These are phyloP conservation scores for Kwoniella dendrophila DNA, from an alignment of 768 basidiomycete species.

Conservation along the genomic window DNA sequence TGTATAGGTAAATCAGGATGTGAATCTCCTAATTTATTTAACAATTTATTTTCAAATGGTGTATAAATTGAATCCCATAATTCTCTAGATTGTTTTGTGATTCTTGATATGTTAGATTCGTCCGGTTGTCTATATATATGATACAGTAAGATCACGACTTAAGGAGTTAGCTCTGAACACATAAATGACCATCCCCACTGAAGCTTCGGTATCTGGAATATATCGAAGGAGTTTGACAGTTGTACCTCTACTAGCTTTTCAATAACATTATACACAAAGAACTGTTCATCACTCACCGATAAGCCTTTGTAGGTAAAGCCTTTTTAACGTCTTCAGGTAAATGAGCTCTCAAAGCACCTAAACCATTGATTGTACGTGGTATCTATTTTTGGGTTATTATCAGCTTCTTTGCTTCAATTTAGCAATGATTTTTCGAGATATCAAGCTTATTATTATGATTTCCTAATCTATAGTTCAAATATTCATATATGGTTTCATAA, in stretches of 20 bases:
- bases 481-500: background rate
- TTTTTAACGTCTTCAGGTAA: slow-evolving; percentile 80
- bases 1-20: slow-evolving; percentile 85
- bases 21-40: slow-evolving; percentile 79
- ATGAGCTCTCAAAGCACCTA: slow-evolving; percentile 73
- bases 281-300: slow-evolving; percentile 61
- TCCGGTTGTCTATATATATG: slow-evolving; percentile 28
- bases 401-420: slow-evolving; percentile 24
- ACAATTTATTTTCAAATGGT: slow-evolving; percentile 85
- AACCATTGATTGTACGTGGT: slow-evolving; percentile 74
- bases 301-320: slow-evolving; percentile 66
- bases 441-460: too few species aligned
- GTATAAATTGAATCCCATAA: slow-evolving; percentile 87
- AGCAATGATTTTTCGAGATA: slow-evolving; percentile 57
- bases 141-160: background rate
- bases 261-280: background rate
- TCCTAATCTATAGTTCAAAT: slow-evolving; percentile 22
- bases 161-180: background rate
- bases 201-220: background rate
- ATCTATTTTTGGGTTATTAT: slow-evolving; percentile 22
- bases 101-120: slow-evolving; percentile 65
- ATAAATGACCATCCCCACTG: background rate
- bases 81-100: slow-evolving; percentile 67
- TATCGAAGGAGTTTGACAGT: too few species aligned
- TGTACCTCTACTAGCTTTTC: too few species aligned